Conservation (phyloP, 2,329 filamentous ascomycete genomes). For the Aspergillus latus region DNA sequence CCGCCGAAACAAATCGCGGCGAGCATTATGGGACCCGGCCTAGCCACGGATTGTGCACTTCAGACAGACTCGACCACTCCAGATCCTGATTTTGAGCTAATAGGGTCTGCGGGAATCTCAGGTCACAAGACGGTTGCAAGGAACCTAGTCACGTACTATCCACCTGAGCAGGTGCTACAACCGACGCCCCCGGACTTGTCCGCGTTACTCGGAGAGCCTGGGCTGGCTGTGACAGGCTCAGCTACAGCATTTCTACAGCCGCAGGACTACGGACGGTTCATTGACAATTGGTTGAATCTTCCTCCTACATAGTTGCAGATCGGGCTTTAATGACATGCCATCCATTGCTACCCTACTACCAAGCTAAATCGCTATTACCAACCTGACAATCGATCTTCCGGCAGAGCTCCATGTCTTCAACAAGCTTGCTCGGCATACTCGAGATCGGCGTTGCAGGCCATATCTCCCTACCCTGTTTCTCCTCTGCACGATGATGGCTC, state of each 20-base stretch:
- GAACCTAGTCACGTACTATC: constrained; percentile 9
- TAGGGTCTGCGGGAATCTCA: constrained; percentile 10
- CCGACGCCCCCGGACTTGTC: constrained; percentile 8
- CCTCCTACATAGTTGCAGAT: neutral
- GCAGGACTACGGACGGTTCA: constrained; percentile 10
- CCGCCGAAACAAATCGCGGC: neutral
- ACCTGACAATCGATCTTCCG: neutral
- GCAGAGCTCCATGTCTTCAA: neutral
- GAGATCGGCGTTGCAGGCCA: constrained; percentile 47
- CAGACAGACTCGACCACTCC: neutral
- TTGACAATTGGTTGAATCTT: constrained; percentile 11
- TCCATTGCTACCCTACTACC: neutral
- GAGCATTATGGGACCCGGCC: constrained; percentile 1
- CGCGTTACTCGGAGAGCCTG: constrained; percentile 5
- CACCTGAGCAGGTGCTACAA: constrained; percentile 6
- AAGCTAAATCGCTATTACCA: neutral
- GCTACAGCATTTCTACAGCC: constrained; percentile 7
- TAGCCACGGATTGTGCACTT: constrained; percentile 4
- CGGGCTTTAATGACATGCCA: neutral
- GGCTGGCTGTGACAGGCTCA: neutral
- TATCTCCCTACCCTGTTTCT: constrained; percentile 48
- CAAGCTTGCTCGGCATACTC: neutral
- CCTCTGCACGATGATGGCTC: constrained; percentile 49
- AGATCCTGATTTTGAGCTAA: constrained; percentile 8
- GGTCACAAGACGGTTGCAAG: constrained; percentile 11